Base-by-base conservation (phyloP, 2,329 filamentous ascomycete genomes). In the Rhytidhysteron rufulum region DNA sequence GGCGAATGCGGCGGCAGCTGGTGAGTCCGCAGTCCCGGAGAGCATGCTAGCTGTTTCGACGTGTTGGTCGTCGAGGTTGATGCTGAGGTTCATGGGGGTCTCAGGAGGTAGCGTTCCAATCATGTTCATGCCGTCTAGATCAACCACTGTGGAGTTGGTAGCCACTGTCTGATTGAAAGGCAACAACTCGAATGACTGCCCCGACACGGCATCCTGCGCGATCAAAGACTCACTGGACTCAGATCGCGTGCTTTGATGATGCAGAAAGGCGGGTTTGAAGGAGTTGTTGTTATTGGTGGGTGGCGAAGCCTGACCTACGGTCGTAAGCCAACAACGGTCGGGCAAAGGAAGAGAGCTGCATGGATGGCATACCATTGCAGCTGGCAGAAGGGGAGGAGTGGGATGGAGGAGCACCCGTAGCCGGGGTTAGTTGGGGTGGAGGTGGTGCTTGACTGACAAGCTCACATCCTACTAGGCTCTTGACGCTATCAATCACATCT, bases 401-500 rank as follows among this genome's bases (percentile, higher is more conserved):
- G n/a, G n/a, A n/a, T n/a, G n/a, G n/a, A n/a, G n/a, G n/a, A n/a
- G n/a, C n/a, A n/a, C n/a, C n/a, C n/a, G n/a, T n/a, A n/a, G n/a
- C n/a, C n/a, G n/a, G n/a, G n/a, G n/a, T n/a, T n/a, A n/a, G n/a
- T n/a, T n/a, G n/a, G 17, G 34, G 20, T 16, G 16, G 27, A 6
- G 34, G 5, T 7, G 15, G 13, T 24, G 34, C 34, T 24, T 20
- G 24, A 17, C 35, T 19, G 29, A 52, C 43, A 2, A 53, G 25
- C 8, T 58, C 51, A 34, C 44, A 42, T 3, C 60, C 57, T 7
- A 65, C 53, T 3, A 61, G 47, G 37, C 47, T 57, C 39, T 55
- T 63, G 21, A 65, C 59, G 21, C 48, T 59, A 19, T 63, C 59
- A n/a, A 63, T 63, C 1, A 61, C 46, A 43, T 58, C 53, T 39